Conservation (phyloP, 208 protist genomes). For the Leishmania tarentolae region DNA sequence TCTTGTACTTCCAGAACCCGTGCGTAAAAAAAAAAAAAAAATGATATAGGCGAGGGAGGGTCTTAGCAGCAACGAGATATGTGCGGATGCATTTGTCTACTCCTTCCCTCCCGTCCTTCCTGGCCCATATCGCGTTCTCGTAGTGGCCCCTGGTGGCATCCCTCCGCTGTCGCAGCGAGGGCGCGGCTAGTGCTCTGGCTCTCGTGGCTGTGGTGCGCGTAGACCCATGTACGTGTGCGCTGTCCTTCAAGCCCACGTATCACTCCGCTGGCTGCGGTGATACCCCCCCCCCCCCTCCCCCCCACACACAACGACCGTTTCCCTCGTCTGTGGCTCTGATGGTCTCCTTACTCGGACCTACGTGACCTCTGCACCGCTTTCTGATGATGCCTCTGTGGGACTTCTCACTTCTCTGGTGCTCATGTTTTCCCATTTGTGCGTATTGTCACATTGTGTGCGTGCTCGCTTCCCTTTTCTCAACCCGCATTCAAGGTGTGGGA, state of each 20-base stretch:
- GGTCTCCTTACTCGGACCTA: not conserved
- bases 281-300: not conserved
- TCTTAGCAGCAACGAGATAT: not conserved
- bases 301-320: not conserved
- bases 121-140: not conserved
- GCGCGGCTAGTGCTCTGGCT: not conserved
- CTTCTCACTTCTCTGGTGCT: not conserved
- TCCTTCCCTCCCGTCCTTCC: not conserved
- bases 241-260: not conserved
- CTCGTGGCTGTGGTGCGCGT: not conserved
- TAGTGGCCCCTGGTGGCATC: not conserved
- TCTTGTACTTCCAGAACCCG: constrained; percentile 3
- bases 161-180: not conserved
- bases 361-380: not conserved
- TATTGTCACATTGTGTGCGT: not conserved
- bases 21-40: not conserved
- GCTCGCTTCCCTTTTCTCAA: not conserved
- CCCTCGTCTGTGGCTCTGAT: not conserved
- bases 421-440: not conserved
- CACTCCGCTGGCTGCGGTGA: not conserved
- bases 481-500: not conserved
- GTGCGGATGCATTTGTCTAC: not conserved
- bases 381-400: not conserved
- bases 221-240: not conserved
- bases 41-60: not conserved